Evolutionary conservation across 2,329 filamentous ascomycete species (phyloP).

Genomic region (Dactylella cylindrospora): DNA sequence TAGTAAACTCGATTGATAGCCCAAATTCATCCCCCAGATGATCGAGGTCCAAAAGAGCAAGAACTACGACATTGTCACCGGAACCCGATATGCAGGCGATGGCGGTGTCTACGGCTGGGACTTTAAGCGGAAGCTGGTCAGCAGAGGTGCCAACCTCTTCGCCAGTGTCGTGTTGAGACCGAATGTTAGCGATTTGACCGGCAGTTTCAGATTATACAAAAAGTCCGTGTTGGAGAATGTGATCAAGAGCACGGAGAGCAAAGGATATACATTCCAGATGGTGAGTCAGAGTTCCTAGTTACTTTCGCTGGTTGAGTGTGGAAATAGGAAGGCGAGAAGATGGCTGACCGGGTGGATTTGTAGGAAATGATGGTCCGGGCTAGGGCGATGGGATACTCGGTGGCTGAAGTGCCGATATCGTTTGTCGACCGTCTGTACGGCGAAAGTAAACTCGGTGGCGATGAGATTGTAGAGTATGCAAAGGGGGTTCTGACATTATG

Average conservation of each 20-base stretch:
- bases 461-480: slow-evolving; percentile 95
- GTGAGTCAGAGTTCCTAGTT: slow-evolving; percentile 22
- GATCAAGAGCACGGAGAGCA: slow-evolving; percentile 86
- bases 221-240: slow-evolving; percentile 84
- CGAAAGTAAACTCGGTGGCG: slow-evolving; percentile 88
- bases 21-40: slow-evolving; percentile 97
- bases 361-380: slow-evolving; percentile 92
- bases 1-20: slow-evolving; percentile 51
- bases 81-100: slow-evolving; percentile 86
- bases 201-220: slow-evolving; percentile 94
- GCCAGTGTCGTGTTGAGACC: slow-evolving; percentile 91
- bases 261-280: slow-evolving; percentile 99
- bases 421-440: slow-evolving; percentile 96
- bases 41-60: slow-evolving; percentile 74
- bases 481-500: slow-evolving; percentile 79
- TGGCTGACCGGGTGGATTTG: not conserved
- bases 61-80: slow-evolving; percentile 94
- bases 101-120: slow-evolving; percentile 97
- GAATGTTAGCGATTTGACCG: slow-evolving; percentile 92
- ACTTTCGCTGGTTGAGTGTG: not conserved
- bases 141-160: slow-evolving; percentile 87
- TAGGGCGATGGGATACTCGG: slow-evolving; percentile 90
- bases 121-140: slow-evolving; percentile 76
- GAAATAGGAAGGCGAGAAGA: not conserved
- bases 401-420: slow-evolving; percentile 91